phyloP scores from a whole-genome alignment of 768 basidiomycete genomes.

The Agaricus sinodeliciosus region DNA sequence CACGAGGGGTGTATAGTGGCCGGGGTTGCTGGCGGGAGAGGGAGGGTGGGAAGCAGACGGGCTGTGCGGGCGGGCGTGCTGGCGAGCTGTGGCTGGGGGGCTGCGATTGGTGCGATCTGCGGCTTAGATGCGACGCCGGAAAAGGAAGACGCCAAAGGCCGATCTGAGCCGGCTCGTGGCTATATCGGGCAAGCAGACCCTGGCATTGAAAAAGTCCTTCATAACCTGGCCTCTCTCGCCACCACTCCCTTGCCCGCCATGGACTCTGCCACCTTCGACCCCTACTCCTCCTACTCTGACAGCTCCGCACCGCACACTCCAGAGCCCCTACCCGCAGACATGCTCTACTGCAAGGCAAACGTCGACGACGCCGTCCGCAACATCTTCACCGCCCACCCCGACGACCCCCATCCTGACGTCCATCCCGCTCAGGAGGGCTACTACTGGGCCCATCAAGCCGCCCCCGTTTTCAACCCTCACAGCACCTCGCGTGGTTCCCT shows the following conservation, averaged over 20 bases:
- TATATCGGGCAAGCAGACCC: not conserved
- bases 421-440: slow-evolving; percentile 24
- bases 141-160: slow-evolving; percentile 4
- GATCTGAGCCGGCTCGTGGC: not conserved
- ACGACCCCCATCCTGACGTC: slow-evolving; percentile 35
- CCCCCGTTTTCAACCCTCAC: slow-evolving; percentile 24
- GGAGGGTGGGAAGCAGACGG: not conserved
- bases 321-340: slow-evolving; percentile 21
- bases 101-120: not conserved
- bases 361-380: slow-evolving; percentile 41
- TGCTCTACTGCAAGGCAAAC: slow-evolving; percentile 23
- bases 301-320: slow-evolving; percentile 70
- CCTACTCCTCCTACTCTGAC: slow-evolving; percentile 61
- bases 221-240: slow-evolving; percentile 7
- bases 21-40: not conserved
- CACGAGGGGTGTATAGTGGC: slow-evolving; percentile 2
- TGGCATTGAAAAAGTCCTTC: slow-evolving; percentile 7
- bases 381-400: slow-evolving; percentile 44
- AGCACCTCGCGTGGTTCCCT: slow-evolving; percentile 43
- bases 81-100: slow-evolving; percentile 1
- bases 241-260: slow-evolving; percentile 19
- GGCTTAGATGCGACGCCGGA: not conserved
- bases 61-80: not conserved
- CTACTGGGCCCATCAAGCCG: slow-evolving; percentile 27
- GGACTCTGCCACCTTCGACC: slow-evolving; percentile 49